phyloP scores from a whole-genome alignment of 352 stramenopile genomes.

The Phytophthora brassicae region DNA sequence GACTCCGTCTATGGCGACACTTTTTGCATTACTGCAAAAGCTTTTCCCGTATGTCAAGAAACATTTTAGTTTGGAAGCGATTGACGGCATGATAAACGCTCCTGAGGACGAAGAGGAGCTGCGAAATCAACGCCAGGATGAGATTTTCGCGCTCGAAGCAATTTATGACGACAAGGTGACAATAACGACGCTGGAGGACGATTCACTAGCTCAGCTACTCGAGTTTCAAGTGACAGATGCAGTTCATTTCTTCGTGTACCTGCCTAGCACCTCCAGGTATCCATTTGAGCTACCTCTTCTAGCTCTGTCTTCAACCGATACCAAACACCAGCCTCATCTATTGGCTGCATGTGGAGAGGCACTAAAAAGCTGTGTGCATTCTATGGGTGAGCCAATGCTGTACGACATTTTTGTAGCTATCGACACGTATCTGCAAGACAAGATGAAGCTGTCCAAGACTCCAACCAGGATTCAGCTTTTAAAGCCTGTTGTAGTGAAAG shows the following conservation, averaged over 20 bases:
- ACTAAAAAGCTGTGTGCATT: constrained; percentile 50
- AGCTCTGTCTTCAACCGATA: constrained; percentile 43
- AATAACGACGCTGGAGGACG: constrained; percentile 28
- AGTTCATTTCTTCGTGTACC: constrained; percentile 57
- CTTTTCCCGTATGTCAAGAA: constrained; percentile 51
- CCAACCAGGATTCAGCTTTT: constrained; percentile 42
- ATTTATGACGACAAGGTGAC: constrained; percentile 82
- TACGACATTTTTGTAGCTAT: constrained; percentile 80
- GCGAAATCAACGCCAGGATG: constrained; percentile 57
- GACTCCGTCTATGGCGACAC: constrained; percentile 35
- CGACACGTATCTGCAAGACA: constrained; percentile 52
- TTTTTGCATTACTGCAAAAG: constrained; percentile 42
- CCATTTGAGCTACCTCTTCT: constrained; percentile 77
- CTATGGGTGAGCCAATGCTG: constrained; percentile 75
- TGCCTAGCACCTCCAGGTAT: constrained; percentile 57
- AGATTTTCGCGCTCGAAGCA: constrained; percentile 77
- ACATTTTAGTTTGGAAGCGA: constrained; percentile 36
- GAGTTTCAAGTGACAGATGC: constrained; percentile 50
- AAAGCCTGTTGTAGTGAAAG: constrained; percentile 9
- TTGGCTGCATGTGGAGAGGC: constrained; percentile 49
- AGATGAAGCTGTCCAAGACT: constrained; percentile 24
- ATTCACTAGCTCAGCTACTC: constrained; percentile 32
- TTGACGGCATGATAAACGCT: constrained; percentile 9
- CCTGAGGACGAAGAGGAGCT: constrained; percentile 45
- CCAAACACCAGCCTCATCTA: constrained; percentile 41